Evolutionary conservation across 441 rosid species (phyloP).

Genomic region (Adansonia gregorii): DNA sequence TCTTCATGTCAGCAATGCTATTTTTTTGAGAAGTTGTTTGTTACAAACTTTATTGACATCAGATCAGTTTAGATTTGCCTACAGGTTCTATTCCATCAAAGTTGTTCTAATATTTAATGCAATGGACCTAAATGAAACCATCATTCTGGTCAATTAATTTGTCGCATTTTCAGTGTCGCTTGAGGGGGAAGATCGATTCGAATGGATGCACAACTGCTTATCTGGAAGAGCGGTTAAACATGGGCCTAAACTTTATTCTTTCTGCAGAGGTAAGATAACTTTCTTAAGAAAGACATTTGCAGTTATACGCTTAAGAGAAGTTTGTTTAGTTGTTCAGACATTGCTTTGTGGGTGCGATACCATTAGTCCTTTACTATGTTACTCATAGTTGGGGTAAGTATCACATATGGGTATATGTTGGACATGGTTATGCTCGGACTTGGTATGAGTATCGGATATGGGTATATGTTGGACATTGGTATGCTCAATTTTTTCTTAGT

Average conservation of each 20-base stretch:
- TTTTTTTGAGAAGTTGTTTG: background rate
- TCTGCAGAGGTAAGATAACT: slow-evolving; percentile 84
- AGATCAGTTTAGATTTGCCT: background rate
- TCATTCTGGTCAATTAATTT: background rate
- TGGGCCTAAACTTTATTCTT: slow-evolving; percentile 86
- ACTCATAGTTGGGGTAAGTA: no score
- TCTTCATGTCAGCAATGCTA: background rate
- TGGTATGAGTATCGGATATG: no score
- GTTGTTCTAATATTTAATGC: background rate
- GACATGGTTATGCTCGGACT: no score
- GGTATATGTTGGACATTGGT: no score
- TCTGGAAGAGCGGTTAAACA: slow-evolving; percentile 84
- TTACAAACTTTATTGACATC: background rate
- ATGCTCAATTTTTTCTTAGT: no score
- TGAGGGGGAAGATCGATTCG: slow-evolving; percentile 95
- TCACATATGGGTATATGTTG: no score
- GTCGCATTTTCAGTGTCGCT: slow-evolving; percentile 65
- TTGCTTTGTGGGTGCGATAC: background rate
- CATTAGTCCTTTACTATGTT: no score
- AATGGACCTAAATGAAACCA: background rate
- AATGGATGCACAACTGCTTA: slow-evolving; percentile 78
- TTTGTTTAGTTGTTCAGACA: background rate
- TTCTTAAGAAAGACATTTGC: background rate
- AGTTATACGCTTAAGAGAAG: background rate
- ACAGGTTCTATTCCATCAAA: background rate